phyloP scores from a whole-genome alignment of 129 eudicot genomes.

The Rutidosis leptorrhynchoides region DNA sequence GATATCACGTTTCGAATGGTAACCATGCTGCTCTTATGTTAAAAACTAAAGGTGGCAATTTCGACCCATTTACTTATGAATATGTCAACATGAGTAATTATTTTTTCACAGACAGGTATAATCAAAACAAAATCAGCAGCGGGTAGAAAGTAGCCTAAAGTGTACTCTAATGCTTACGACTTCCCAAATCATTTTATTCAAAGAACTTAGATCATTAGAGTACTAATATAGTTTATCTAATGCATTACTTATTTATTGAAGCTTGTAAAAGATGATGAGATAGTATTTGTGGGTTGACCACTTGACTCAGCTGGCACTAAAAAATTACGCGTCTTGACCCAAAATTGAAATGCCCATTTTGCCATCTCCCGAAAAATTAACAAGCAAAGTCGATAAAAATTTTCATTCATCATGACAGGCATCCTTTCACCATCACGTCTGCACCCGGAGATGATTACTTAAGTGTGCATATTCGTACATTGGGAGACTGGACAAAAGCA shows the following conservation, averaged over 20 bases:
- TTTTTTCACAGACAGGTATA: background rate
- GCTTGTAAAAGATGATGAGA: no score
- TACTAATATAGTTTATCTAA: background rate
- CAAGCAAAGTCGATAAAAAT: background rate
- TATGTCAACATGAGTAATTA: background rate
- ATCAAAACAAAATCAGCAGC: background rate
- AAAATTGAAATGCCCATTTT: background rate
- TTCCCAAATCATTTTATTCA: no score
- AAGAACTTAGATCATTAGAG: background rate
- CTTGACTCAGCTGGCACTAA: no score
- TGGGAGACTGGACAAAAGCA: slow-evolving; percentile 96
- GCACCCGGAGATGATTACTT: slow-evolving; percentile 82
- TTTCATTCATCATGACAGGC: slow-evolving; percentile 46
- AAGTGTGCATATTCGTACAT: slow-evolving; percentile 85
- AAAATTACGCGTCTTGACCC: no score
- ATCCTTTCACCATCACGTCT: slow-evolving; percentile 93
- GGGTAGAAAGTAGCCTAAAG: background rate
- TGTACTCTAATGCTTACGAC: background rate
- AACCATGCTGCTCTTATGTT: slow-evolving; percentile 4
- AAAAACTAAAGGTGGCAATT: background rate
- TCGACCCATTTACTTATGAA: no score
- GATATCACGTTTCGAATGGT: slow-evolving; percentile 86
- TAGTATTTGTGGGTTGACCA: no score
- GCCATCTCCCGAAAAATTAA: background rate
- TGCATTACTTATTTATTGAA: background rate